Evolutionary conservation across 1,284 basidiomycete genomes (phyloP), one percentile per base, ranked within the genome.

Genomic region (Phlebopus sp.): DNA sequence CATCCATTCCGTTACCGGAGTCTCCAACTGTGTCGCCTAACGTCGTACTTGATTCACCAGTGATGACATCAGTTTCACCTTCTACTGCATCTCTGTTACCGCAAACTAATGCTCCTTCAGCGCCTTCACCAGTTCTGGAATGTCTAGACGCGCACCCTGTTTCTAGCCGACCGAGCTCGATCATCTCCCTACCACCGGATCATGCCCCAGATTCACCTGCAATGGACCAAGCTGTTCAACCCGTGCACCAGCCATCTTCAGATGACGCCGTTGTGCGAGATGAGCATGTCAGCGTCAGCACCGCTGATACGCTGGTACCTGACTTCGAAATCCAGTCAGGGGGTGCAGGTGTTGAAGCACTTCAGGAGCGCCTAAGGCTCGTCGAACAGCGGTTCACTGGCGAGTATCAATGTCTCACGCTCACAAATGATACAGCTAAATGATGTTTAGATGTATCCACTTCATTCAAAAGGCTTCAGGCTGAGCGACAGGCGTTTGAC

Each of bases 301-400:
- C 46, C 29, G n/a, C 14, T 32, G 42, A 52, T 11, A 15, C 39
- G 27, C 29, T 25, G n/a, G 36, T 41, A 15, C 25, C 23, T n/a
- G 5, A 4, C 18, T 31, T 7, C 8, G 46, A 31, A 39, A 37
- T 45, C 39, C 27, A 49, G 46, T 30, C 58, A 9, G 57, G 52
- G 23, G 60, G 65, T 29, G 48, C 59, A 5, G 73, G 74, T 49
- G 65, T 84, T 5, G 85, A 86, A 41, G 70, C 67, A 31, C 63
- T 90, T 42, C 84, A 81, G 60, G 75, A 81, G 53, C 76, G 79
- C 34, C 67, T 90, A 46, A 81, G 77, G 57, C 69, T 83, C 19
- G 77, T 90, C 2, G 87, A 90, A 56, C 79, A 86, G 59, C 75
- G 82, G 18, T 90, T 90, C 60, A 56, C 79, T 53, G 86, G 88